Percentiles rank a stretch among this genome's conserved stretches.
Conservation (phyloP, 2,329 filamentous ascomycete genomes). For the Leptographium radiaticola region DNA sequence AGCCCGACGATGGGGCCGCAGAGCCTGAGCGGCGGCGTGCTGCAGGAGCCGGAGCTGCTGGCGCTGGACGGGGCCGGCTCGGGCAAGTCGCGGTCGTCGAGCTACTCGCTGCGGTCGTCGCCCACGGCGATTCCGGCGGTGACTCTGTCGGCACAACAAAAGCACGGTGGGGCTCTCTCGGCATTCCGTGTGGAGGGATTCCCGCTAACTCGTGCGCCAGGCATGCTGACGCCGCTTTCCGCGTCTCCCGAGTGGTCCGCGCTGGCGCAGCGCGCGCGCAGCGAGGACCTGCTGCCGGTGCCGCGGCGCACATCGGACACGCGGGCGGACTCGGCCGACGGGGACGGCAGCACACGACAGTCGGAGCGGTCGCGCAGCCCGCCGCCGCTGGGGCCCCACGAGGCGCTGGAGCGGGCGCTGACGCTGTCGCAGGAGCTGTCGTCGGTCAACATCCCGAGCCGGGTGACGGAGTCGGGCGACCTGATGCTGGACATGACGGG, state of each 20-base stretch:
- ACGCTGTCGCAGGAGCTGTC: constrained; percentile 78
- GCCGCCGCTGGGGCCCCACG: constrained; percentile 54
- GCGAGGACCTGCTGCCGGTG: constrained; percentile 41
- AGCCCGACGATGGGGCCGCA: constrained; percentile 58
- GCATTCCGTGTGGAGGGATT: background rate
- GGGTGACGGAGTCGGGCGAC: constrained; percentile 85
- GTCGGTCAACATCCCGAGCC: constrained; percentile 80
- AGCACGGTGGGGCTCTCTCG: constrained; percentile 17
- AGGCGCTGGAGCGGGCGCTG: constrained; percentile 73
- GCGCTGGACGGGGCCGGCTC: constrained; percentile 41
- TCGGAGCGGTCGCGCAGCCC: constrained; percentile 62
- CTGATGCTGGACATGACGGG: constrained; percentile 97
- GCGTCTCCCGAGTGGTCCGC: constrained; percentile 42
- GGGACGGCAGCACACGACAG: constrained; percentile 22
- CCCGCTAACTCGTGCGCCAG: constrained; percentile 16
- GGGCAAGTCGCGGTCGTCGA: constrained; percentile 23
- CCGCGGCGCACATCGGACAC: constrained; percentile 22
- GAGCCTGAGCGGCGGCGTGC: constrained; percentile 9
- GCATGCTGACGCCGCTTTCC: constrained; percentile 37
- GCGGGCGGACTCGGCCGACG: constrained; percentile 22
- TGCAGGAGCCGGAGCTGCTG: constrained; percentile 59
- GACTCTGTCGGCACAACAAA: constrained; percentile 19
- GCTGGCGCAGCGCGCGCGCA: constrained; percentile 30
- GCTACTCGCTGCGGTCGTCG: constrained; percentile 26
- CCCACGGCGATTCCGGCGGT: constrained; percentile 20